Evolutionary conservation across 495 filamentous ascomycete genomes (phyloP).

Genomic region (Hypoxylon fuscum): DNA sequence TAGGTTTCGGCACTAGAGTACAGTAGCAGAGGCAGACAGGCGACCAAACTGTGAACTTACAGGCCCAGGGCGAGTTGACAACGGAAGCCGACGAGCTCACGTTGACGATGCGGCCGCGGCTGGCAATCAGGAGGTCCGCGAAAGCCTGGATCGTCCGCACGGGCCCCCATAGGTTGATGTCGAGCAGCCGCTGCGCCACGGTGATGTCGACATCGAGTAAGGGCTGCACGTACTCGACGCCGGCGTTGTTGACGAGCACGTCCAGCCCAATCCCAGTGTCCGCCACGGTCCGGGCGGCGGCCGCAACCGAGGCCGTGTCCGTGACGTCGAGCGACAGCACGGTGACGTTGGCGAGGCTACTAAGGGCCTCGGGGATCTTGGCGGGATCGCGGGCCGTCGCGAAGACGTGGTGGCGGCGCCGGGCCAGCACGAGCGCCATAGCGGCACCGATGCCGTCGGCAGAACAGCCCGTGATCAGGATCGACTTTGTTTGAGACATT

Average conservation of each 20-base stretch:
- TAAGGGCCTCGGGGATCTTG: slow-evolving; percentile 41
- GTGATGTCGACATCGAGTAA: slow-evolving; percentile 57
- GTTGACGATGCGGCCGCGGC: slow-evolving; percentile 56
- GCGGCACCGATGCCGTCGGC: slow-evolving; percentile 56
- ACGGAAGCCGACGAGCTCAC: slow-evolving; percentile 47
- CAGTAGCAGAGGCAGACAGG: not conserved
- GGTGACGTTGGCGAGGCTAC: slow-evolving; percentile 33
- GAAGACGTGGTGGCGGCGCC: slow-evolving; percentile 51
- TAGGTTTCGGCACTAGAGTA: not conserved
- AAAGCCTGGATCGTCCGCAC: slow-evolving; percentile 62
- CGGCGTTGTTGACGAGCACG: slow-evolving; percentile 65
- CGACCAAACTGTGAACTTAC: slow-evolving; percentile 7
- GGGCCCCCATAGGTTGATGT: slow-evolving; percentile 62
- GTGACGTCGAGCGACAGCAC: slow-evolving; percentile 38
- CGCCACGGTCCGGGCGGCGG: slow-evolving; percentile 9
- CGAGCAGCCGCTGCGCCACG: slow-evolving; percentile 54
- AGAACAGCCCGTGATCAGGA: slow-evolving; percentile 61
- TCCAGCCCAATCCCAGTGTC: slow-evolving; percentile 50
- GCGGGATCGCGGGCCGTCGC: slow-evolving; percentile 50
- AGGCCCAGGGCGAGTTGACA: slow-evolving; percentile 47
- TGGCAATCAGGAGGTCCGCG: slow-evolving; percentile 53
- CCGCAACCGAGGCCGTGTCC: slow-evolving; percentile 16
- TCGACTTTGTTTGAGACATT: too few relatives aligned
- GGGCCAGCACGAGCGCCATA: slow-evolving; percentile 25
- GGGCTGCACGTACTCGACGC: slow-evolving; percentile 48